Evolutionary conservation across 495 filamentous ascomycete species (phyloP), one percentile per base, ranked within the genome.

Genomic region (Bryoglossum gracile): DNA sequence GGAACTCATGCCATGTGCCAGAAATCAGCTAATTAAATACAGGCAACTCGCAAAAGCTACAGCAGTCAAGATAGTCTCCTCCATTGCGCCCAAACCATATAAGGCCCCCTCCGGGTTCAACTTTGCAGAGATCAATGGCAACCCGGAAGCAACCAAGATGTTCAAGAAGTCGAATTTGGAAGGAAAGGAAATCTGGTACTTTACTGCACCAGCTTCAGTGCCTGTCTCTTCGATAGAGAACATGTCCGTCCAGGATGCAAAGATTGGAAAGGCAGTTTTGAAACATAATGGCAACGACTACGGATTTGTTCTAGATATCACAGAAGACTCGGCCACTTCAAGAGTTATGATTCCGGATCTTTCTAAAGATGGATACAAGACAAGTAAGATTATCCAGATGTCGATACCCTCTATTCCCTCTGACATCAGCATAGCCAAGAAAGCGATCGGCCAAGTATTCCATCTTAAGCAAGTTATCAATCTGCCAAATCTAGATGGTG

Each of bases 111-210:
- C 54, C n/a, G 64, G 62, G 4, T 74, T 74, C 52, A 54, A 60
- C 16, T 19, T 46, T 13, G 56, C 60, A 3, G n/a, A 36, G 16
- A n/a, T 53, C 3, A 24, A 43, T 5, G 54, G 34, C 6, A 24
- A 10, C 8, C 25, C 33, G 5, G 37, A 23, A 38, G 46, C 36
- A 14, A 48, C 46, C 16, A 14, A 53, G 14, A 32, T 57, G 4
- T 56, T 59, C 28, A 55, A 53, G 14, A 49, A 46, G 11, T 41
- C 52, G 3, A 57, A 60, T n/a, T 51, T 74, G 3, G 49, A 57
- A 42, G 71, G 68, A 33, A 78, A 76, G 53, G 63, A 78, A 47
- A 60, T 79, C 25, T 79, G 75, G 75, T 71, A 79, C 51, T 69
- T 79, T 26, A 72, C 66, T n/a, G 70, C 69, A 25, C 75, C 75